Conservation (phyloP, 768 basidiomycete genomes). For the Pleurotus ostreatus region DNA sequence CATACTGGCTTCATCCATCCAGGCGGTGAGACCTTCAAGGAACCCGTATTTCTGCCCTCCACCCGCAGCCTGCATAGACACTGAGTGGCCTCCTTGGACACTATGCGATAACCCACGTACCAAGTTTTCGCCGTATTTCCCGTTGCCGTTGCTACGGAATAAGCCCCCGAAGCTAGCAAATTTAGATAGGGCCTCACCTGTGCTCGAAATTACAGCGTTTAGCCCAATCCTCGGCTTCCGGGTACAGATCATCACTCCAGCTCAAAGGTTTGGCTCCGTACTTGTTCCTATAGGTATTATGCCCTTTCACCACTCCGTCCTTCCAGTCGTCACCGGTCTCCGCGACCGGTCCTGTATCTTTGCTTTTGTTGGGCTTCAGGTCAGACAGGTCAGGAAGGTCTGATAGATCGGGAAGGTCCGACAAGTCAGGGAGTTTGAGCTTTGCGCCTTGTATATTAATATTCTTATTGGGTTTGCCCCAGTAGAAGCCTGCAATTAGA, state of each 20-base stretch:
- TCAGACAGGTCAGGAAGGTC: not conserved
- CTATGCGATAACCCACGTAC: not conserved
- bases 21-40: not conserved
- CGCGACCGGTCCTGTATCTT: not conserved
- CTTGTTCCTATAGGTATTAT: conserved; percentile 3
- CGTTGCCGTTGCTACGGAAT: not conserved
- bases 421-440: not conserved
- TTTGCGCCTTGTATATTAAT: too few relatives aligned
- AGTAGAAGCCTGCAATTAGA: too few relatives aligned
- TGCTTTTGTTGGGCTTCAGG: not conserved
- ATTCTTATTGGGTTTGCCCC: too few relatives aligned
- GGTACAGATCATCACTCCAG: conserved; percentile 7
- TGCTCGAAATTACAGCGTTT: conserved; percentile 5
- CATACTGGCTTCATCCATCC: conserved; percentile 6
- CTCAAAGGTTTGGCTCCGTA: conserved; percentile 1
- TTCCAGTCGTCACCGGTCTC: not conserved
- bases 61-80: not conserved
- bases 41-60: not conserved
- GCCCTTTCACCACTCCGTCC: not conserved
- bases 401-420: not conserved
- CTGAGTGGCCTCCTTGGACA: not conserved
- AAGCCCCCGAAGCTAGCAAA: not conserved
- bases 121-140: conserved; percentile 4
- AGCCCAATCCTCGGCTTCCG: not conserved
- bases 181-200: not conserved